A percentile compares a stretch with the other conserved stretches of the same genome.
Evolutionary conservation across 192 early-diverging fungal genomes (phyloP).

Genomic region (Spinellus fusiger): DNA sequence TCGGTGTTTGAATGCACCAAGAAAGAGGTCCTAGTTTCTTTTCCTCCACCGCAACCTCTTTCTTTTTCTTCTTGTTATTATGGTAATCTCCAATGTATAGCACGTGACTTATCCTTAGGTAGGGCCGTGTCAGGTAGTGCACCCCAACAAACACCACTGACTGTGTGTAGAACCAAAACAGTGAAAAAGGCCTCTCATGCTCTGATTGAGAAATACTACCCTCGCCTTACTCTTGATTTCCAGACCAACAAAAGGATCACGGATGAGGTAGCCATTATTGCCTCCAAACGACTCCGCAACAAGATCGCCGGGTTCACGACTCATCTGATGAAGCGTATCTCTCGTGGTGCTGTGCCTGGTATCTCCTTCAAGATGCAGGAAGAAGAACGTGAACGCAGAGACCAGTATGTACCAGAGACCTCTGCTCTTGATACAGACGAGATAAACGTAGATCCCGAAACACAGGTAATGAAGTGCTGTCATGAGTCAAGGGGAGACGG

Average conservation of each 20-base stretch:
- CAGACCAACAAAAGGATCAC: slow-evolving; percentile 99
- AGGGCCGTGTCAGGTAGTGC: slow-evolving; percentile 75
- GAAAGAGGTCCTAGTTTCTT: too few relatives aligned
- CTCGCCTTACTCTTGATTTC: slow-evolving; percentile 97
- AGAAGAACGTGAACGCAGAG: slow-evolving; percentile 99
- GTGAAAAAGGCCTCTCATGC: slow-evolving; percentile 99
- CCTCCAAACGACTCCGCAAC: slow-evolving; percentile 99
- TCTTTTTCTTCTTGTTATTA: too few relatives aligned
- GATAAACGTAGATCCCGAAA: slow-evolving; percentile 95
- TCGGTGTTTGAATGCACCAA: too few relatives aligned
- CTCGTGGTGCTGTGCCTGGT: slow-evolving; percentile 96
- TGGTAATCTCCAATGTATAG: too few relatives aligned
- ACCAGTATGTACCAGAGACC: slow-evolving; percentile 98
- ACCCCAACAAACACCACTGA: neutral
- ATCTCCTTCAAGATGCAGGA: slow-evolving; percentile 99
- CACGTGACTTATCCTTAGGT: too few relatives aligned
- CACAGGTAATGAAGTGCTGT: too few relatives aligned
- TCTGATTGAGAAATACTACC: slow-evolving; percentile 99
- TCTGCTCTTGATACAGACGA: slow-evolving; percentile 87
- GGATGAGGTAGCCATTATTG: slow-evolving; percentile 96
- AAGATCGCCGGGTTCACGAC: slow-evolving; percentile 99
- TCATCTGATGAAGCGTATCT: slow-evolving; percentile 99
- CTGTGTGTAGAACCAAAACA: slow-evolving; percentile 82
- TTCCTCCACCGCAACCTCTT: too few relatives aligned
- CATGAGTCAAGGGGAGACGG: too few relatives aligned